These are phyloP conservation scores for Corymbia maculata DNA, from an alignment of 345 rosid species.

Conservation along the genomic window DNA sequence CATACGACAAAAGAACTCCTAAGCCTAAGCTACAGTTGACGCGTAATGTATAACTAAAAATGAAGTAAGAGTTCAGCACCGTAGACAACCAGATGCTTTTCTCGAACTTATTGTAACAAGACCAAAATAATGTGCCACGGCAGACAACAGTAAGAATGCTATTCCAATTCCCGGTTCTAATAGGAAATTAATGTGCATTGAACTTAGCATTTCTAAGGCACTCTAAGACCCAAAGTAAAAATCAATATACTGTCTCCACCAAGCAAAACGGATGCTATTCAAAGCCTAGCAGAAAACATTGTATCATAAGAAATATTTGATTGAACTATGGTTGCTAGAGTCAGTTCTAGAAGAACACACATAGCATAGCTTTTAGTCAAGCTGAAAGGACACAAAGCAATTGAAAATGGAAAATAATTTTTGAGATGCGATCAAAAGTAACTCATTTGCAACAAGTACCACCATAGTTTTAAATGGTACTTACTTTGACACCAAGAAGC, in stretches of 20 bases:
- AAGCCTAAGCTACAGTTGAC: neutral
- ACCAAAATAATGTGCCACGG: neutral
- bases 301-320: neutral
- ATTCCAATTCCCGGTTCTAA: neutral
- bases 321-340: neutral
- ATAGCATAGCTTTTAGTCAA: neutral
- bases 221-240: neutral
- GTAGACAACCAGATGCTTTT: neutral
- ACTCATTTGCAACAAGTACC: neutral
- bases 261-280: neutral
- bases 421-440: neutral
- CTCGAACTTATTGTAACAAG: neutral
- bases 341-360: neutral
- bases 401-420: neutral
- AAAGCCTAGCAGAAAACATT: neutral
- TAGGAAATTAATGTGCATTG: neutral
- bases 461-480: slow-evolving; percentile 1
- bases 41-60: neutral
- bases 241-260: neutral
- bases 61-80: neutral
- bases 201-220: neutral
- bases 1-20: neutral
- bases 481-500: slow-evolving; percentile 88
- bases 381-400: neutral
- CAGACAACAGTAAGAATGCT: neutral